Evolutionary conservation across 2,329 filamentous ascomycete species (phyloP), one percentile per base, ranked within the genome.

Genomic region (Fusarium azukiicola): DNA sequence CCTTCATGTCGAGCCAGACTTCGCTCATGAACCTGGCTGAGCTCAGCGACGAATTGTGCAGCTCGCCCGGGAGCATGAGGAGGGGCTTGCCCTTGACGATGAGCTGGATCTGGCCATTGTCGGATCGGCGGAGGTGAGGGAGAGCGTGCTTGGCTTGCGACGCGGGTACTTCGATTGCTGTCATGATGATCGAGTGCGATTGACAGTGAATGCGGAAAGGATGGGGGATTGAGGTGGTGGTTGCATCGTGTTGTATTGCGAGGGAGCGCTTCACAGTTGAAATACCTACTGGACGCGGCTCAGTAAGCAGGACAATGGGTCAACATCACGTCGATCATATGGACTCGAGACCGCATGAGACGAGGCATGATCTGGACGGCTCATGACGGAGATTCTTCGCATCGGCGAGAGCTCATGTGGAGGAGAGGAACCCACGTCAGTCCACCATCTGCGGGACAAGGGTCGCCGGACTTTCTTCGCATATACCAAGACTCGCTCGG

Each of bases 21-120:
- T 82, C 75, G 8, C 69, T 73, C 86, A 87, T 87, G 69, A 82
- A 87, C 46, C 79, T 80, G 36, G 86, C 83, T 0, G 81, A 84
- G 64, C 80, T 86, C 4, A 87, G 77, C 0, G 86, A 87, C 3
- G 86, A 87, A 67, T 87, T 87, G 70, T 87, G 86, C 17, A 87
- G 82, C 75, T 87, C 86, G 49, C 80, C 86, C 0, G 84, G 71
- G 6, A 86, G 80, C 83, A 86, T 86, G 32, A 88, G 81, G 46
- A 87, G 87, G 0, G 87, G 87, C 58, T 87, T 84, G 23, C 84
- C 85, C 66, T 88, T 84, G 73, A 88, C 82, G 6, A 87, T 82
- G 54, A 88, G 84, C 27, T 87, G 87, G 11, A 78, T 82, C 52
- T 84, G 84, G 27, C 84, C 80, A 73, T 84, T 81, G 56, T 77